These are phyloP conservation scores for Brasenia schreberi DNA, from an alignment of 164 flowering plant genomes.

Conservation along the genomic window DNA sequence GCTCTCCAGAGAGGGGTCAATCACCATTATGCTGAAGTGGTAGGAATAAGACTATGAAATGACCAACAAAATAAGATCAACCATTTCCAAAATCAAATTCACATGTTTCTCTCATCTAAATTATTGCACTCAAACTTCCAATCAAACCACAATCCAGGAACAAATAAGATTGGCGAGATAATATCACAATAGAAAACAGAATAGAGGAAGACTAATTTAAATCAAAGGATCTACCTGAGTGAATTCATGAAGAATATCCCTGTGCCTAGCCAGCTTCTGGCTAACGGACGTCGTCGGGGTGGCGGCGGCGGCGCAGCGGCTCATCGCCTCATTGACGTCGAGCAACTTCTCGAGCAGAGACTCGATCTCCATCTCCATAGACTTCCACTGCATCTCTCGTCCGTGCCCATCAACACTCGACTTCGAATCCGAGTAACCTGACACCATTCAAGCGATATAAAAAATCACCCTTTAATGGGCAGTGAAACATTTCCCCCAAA, in stretches of 20 bases:
- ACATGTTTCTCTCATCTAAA: too few relatives aligned
- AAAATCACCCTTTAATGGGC: not conserved
- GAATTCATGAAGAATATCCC: slow-evolving; percentile 8
- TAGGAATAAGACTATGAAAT: too few relatives aligned
- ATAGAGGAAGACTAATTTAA: too few relatives aligned
- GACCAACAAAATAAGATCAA: too few relatives aligned
- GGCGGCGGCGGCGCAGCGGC: slow-evolving; percentile 5
- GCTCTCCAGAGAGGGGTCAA: too few relatives aligned
- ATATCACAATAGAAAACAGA: too few relatives aligned
- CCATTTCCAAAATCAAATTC: too few relatives aligned
- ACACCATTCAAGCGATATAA: not conserved
- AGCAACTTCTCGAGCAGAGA: slow-evolving; percentile 8
- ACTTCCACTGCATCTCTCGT: slow-evolving; percentile 5
- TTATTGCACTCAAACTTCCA: too few relatives aligned
- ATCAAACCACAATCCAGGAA: too few relatives aligned
- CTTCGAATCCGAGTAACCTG: slow-evolving; percentile 4
- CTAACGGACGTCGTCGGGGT: slow-evolving; percentile 3
- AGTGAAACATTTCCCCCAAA: not conserved
- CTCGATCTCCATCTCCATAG: slow-evolving; percentile 9
- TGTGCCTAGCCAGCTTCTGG: slow-evolving; percentile 8
- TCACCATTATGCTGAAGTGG: too few relatives aligned
- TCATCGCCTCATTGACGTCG: slow-evolving; percentile 7
- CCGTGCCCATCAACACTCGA: not conserved
- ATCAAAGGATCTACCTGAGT: slow-evolving; percentile 3
- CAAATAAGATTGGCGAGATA: too few relatives aligned